Percentiles rank a stretch among this genome's conserved stretches.
These are phyloP conservation scores for Yamadazyma aaseri DNA, from an alignment of 1,139 yeast genomes.

Conservation along the genomic window DNA sequence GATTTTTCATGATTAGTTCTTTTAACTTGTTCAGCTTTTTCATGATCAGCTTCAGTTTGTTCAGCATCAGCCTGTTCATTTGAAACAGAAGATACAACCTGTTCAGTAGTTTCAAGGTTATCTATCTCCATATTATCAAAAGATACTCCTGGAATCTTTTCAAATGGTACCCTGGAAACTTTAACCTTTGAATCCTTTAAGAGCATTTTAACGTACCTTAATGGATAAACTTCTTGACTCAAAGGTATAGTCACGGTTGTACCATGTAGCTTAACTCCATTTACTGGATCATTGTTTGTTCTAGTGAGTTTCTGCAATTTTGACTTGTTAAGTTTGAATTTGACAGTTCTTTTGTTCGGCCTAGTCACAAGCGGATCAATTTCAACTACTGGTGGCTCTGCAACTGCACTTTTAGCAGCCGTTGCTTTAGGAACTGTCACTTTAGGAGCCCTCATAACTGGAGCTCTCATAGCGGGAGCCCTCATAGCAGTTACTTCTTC, in stretches of 20 bases:
- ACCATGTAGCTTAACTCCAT: conserved; percentile 16
- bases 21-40: conserved; percentile 2
- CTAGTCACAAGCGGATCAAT: conserved; percentile 1
- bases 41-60: not conserved
- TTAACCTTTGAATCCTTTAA: conserved; percentile 22
- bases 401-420: not conserved
- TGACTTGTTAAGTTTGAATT: conserved; percentile 6
- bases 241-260: conserved; percentile 11
- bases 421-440: not conserved
- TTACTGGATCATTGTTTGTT: conserved; percentile 2
- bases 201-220: conserved; percentile 28
- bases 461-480: conserved; percentile 6
- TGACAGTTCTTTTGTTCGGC: conserved; percentile 4
- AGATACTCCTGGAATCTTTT: too few species aligned
- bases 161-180: conserved; percentile 6
- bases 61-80: too few species aligned
- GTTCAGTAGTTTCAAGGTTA: too few species aligned
- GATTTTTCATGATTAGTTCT: conserved; percentile 3
- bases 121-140: too few species aligned
- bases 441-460: not conserved
- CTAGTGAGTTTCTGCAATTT: conserved; percentile 4
- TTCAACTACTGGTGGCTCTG: not conserved
- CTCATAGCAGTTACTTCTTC: conserved; percentile 1
- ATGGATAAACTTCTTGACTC: not conserved
- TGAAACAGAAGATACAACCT: too few species aligned